Conservation (phyloP, 345 rosid genomes). For the Hibiscus syriacus region DNA sequence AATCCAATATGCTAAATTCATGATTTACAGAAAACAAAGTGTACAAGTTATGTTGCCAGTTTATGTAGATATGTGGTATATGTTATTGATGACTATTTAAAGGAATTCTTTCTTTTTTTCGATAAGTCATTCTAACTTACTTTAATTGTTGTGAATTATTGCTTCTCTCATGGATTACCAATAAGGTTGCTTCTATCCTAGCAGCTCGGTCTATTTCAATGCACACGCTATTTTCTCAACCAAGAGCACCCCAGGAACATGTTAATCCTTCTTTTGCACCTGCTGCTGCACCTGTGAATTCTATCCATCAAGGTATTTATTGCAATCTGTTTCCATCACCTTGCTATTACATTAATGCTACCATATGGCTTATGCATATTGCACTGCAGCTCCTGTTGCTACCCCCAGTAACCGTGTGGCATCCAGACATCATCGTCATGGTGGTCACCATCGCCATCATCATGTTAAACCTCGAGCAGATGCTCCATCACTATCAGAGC, state of each 20-base stretch:
- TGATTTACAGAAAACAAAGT: neutral
- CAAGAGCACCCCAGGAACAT: conserved; percentile 24
- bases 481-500: conserved; percentile 66
- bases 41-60: neutral
- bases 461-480: conserved; percentile 36
- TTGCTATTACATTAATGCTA: conserved; percentile 8
- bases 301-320: conserved; percentile 35
- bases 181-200: conserved; percentile 11
- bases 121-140: neutral
- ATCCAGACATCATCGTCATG: conserved; percentile 44
- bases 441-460: conserved; percentile 17
- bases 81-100: neutral
- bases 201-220: conserved; percentile 49
- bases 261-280: conserved; percentile 33
- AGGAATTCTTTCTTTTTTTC: neutral
- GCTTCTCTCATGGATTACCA: neutral
- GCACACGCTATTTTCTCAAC: conserved; percentile 31
- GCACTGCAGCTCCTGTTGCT: conserved; percentile 34
- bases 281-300: conserved; percentile 26
- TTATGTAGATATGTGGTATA: neutral
- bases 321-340: conserved; percentile 1
- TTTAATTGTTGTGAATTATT: neutral
- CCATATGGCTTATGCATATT: conserved; percentile 14
- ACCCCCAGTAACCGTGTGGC: conserved; percentile 30
- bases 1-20: neutral